Conservation (phyloP, 2,329 filamentous ascomycete genomes). For the Dothideomycetidae sp. region DNA sequence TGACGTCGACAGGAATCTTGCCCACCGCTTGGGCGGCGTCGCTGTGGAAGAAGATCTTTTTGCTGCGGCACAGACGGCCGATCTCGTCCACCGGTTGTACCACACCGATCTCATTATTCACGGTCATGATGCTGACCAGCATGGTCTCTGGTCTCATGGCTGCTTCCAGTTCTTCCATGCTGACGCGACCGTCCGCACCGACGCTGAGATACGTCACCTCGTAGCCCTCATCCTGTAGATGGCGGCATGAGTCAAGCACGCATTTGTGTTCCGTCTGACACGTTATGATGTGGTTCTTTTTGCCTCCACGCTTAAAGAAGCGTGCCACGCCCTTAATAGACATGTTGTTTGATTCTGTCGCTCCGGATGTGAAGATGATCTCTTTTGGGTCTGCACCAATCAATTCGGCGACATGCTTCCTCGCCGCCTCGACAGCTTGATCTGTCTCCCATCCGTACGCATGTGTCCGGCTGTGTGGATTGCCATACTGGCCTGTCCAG, state of each 20-base stretch:
- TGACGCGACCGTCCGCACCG: slow-evolving; percentile 68
- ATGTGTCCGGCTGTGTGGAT: slow-evolving; percentile 93
- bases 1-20: slow-evolving; percentile 93
- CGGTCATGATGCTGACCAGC: slow-evolving; percentile 93
- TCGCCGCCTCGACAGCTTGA: slow-evolving; percentile 77
- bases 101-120: slow-evolving; percentile 99
- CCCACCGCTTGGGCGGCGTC: slow-evolving; percentile 96
- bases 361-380: slow-evolving; percentile 96
- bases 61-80: slow-evolving; percentile 75
- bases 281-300: slow-evolving; percentile 98
- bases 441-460: slow-evolving; percentile 98
- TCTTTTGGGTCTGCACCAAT: slow-evolving; percentile 95
- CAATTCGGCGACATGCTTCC: slow-evolving; percentile 66
- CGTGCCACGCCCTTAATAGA: slow-evolving; percentile 95
- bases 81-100: slow-evolving; percentile 93
- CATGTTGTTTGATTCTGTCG: slow-evolving; percentile 99
- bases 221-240: slow-evolving; percentile 92
- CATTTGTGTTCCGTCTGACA: slow-evolving; percentile 98
- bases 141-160: slow-evolving; percentile 84
- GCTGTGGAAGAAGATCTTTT: slow-evolving; percentile 96
- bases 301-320: slow-evolving; percentile 82
- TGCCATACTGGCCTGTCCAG: slow-evolving; percentile 86
- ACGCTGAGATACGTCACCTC: slow-evolving; percentile 96
- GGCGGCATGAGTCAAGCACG: slow-evolving; percentile 89
- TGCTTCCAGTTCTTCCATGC: slow-evolving; percentile 69